Evolutionary conservation across 2,329 filamentous ascomycete genomes (phyloP), one percentile per base, ranked within the genome.

Genomic region (Blastomyces gilchristii): DNA sequence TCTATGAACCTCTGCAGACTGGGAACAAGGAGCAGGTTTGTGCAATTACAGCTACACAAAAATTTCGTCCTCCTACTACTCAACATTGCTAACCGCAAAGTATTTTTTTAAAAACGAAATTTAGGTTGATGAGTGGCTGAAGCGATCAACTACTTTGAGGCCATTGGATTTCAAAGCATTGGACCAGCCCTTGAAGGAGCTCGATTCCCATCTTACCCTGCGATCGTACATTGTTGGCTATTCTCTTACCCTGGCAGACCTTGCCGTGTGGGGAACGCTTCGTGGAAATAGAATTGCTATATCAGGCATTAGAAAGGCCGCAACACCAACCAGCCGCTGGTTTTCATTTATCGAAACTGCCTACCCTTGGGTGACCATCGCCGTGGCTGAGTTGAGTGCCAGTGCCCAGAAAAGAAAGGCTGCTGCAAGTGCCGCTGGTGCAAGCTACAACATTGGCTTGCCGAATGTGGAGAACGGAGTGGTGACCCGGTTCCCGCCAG

Each of bases 401-500:
- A 65, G 63, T 43, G 64, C 63, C 11, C 56, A 57, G 53, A 66
- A 67, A 65, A 67, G 66, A 58, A 68, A 64, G 57, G 65, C 65
- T 39, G 67, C 67, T 39, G 67, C 67, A 34, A 67, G 66, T 63
- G 67, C 67, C 14, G 67, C 67, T 39, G 67, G 67, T 47, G 67
- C 62, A 25, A 68, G 63, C 58, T 70, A 70, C 62, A 68, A 72
- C 56, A 72, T 74, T 64, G 71, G 70, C 22, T 66, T 74, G 37
- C 66, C 66, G 47, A 67, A 72, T 62, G 68, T 69, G 28, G 70
- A 69, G 43, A 67, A 68, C 34, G 71, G 70, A 25, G 70, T 75
- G 4, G 71, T 75, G 45, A 75, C 73, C 41, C 65, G 73, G 28
- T 74, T 74, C 63, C 73, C 73, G 50, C 73, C 73, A 34, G 73